Evolutionary conservation across 1,139 yeast genomes (phyloP).

Genomic region (Nakaseomyces glabratus): DNA sequence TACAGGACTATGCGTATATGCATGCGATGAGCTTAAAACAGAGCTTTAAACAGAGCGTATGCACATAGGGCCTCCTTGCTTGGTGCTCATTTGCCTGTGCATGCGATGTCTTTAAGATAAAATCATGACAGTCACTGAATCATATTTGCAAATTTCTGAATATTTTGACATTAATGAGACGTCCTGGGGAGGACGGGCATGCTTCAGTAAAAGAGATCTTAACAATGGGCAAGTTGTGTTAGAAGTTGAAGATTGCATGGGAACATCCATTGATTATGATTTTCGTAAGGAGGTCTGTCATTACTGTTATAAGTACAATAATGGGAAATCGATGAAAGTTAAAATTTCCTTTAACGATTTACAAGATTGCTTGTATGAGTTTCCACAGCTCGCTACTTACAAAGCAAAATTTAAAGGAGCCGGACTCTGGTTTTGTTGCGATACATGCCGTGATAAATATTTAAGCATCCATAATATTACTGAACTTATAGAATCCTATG

Average conservation of each 20-base stretch:
- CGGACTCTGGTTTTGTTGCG: constrained; percentile 49
- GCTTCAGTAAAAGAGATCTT: constrained; percentile 41
- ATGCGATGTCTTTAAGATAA: no score
- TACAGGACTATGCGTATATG: no score
- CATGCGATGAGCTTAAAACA: no score
- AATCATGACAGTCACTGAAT: constrained; percentile 7
- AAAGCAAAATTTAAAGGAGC: constrained; percentile 32
- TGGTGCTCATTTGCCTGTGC: no score
- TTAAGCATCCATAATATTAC: constrained; percentile 22
- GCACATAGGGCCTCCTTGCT: no score
- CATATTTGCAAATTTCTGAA: constrained; percentile 10
- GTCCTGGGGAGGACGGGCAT: constrained; percentile 56
- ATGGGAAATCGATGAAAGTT: constrained; percentile 42
- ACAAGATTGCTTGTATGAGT: not conserved
- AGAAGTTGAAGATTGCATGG: constrained; percentile 36
- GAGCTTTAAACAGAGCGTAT: no score
- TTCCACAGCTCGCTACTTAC: no score
- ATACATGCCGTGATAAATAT: constrained; percentile 38
- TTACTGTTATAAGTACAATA: constrained; percentile 43
- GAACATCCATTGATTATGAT: constrained; percentile 43
- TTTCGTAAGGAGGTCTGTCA: constrained; percentile 62
- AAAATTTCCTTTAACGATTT: no score
- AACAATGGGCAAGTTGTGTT: constrained; percentile 38
- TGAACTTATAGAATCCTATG: constrained; percentile 24
- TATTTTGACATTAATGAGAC: constrained; percentile 37